These are phyloP conservation scores for Parachaetomium inaequale DNA, from an alignment of 495 filamentous ascomycete genomes.

Conservation along the genomic window DNA sequence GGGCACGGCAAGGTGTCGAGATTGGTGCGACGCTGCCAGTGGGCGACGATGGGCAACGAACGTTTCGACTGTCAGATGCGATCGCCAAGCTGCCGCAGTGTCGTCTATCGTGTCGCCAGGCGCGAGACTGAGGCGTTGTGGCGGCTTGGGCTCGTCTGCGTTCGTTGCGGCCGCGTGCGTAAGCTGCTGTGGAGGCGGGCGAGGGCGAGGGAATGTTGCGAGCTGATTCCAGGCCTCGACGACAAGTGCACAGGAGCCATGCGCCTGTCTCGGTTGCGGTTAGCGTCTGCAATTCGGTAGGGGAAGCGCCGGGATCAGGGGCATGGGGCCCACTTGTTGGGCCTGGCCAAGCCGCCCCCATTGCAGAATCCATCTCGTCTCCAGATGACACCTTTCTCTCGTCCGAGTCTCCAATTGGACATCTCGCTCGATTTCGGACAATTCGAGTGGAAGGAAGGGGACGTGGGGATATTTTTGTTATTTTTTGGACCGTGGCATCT, in stretches of 20 bases:
- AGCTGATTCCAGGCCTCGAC: not conserved
- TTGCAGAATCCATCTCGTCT: not conserved
- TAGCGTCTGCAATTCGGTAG: not conserved
- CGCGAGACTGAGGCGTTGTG: not conserved
- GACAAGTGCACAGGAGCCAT: not conserved
- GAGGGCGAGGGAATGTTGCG: not conserved
- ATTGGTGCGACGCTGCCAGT: not conserved
- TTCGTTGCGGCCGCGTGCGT: not conserved
- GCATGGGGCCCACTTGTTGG: not conserved
- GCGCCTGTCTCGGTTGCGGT: not conserved
- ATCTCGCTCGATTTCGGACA: no score
- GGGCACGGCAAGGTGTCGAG: not conserved
- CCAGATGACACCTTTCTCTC: no score
- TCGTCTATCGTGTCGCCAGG: not conserved
- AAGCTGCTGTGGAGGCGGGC: not conserved
- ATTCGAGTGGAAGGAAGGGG: no score
- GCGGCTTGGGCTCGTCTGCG: not conserved
- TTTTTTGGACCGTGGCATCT: no score
- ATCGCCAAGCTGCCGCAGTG: not conserved
- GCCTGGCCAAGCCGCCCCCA: not conserved
- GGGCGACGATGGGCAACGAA: not conserved
- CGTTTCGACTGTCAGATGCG: not conserved
- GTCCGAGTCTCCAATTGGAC: no score
- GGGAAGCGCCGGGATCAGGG: not conserved
- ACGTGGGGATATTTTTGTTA: no score